Conservation (phyloP, 2,329 filamentous ascomycete species). For the Neopestalotiopsis clavispora region DNA sequence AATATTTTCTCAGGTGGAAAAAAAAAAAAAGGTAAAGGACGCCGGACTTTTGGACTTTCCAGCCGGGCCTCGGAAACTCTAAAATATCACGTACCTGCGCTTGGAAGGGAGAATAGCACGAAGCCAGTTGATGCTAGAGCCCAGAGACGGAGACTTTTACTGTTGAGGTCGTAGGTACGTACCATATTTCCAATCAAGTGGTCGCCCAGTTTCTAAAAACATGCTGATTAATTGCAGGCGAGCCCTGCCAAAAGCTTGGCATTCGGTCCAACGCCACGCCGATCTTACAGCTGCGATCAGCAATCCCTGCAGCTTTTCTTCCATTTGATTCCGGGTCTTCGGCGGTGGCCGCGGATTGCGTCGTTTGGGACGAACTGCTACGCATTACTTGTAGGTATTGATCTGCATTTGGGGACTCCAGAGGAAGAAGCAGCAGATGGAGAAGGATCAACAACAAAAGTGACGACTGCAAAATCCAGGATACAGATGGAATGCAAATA, state of each 20-base stretch:
- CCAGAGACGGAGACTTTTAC: background rate
- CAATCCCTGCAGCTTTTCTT: slow-evolving; percentile 9
- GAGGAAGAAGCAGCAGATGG: background rate
- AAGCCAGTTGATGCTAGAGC: background rate
- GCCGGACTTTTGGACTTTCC: no score
- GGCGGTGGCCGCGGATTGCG: background rate
- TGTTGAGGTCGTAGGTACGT: background rate
- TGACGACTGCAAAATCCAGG: background rate
- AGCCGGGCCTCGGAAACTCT: background rate
- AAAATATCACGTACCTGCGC: background rate
- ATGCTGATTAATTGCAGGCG: slow-evolving; percentile 17
- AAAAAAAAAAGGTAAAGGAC: no score
- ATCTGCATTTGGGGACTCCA: background rate
- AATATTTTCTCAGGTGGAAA: no score
- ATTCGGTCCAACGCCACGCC: slow-evolving; percentile 18
- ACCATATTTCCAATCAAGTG: background rate
- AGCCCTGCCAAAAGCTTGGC: slow-evolving; percentile 17
- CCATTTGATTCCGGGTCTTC: slow-evolving; percentile 6
- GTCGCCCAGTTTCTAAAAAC: background rate
- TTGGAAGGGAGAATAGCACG: background rate
- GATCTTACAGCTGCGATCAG: slow-evolving; percentile 17
- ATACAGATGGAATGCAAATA: background rate
- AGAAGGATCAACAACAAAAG: background rate
- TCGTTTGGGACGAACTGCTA: background rate
- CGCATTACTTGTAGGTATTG: background rate